These are phyloP conservation scores for Colletotrichum sublineola DNA, from an alignment of 2,329 filamentous ascomycete species.

Conservation along the genomic window DNA sequence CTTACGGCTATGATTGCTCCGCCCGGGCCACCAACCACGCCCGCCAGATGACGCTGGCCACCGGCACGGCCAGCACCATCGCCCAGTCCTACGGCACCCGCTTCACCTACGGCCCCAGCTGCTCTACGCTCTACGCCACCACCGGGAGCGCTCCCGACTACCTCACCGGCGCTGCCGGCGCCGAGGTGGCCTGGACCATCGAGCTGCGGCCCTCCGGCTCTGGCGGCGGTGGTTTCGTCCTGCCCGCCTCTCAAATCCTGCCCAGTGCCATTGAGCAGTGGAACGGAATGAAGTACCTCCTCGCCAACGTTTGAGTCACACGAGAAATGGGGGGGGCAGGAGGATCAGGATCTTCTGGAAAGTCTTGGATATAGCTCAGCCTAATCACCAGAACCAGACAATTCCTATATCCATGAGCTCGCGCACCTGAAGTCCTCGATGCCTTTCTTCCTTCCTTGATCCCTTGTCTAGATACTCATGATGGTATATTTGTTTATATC, in stretches of 20 bases:
- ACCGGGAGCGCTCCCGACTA: slow-evolving; percentile 51
- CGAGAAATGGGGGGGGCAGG: too few relatives aligned
- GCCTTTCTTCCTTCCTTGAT: too few relatives aligned
- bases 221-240: slow-evolving; percentile 53
- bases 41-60: slow-evolving; percentile 56
- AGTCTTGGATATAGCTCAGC: background rate
- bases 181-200: slow-evolving; percentile 56
- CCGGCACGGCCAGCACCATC: slow-evolving; percentile 48
- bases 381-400: background rate
- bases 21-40: slow-evolving; percentile 55
- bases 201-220: slow-evolving; percentile 52
- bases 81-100: slow-evolving; percentile 50
- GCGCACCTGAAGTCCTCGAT: too few relatives aligned
- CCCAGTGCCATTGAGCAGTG: slow-evolving; percentile 54
- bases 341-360: background rate
- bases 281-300: slow-evolving; percentile 52
- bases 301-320: slow-evolving; percentile 38
- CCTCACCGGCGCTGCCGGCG: slow-evolving; percentile 45
- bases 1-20: slow-evolving; percentile 61
- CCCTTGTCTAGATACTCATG: background rate
- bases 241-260: slow-evolving; percentile 54
- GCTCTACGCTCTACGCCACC: slow-evolving; percentile 54
- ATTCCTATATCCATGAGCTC: background rate
- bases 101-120: slow-evolving; percentile 55
- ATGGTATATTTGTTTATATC: background rate